Conservation (phyloP, 192 early-diverging fungal genomes). For the Coemansia sp. region DNA sequence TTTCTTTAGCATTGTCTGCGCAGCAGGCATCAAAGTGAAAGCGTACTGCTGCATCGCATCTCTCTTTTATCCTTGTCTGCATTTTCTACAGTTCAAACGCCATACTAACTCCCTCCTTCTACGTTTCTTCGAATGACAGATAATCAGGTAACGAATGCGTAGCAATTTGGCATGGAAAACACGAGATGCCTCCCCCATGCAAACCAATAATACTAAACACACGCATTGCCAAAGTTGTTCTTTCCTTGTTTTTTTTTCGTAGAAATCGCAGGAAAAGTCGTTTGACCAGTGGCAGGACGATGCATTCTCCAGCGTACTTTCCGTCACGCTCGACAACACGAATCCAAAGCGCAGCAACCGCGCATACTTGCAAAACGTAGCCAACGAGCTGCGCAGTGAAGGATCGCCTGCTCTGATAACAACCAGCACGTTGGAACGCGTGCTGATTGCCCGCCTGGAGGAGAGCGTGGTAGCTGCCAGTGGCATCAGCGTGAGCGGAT, state of each 20-base stretch:
- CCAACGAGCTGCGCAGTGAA: constrained; percentile 44
- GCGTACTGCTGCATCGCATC: background rate
- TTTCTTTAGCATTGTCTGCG: background rate
- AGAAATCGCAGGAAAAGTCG: constrained; percentile 38
- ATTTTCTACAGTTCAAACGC: background rate
- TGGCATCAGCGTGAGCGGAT: constrained; percentile 60
- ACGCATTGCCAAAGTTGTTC: too few relatives aligned
- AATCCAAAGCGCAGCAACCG: constrained; percentile 33
- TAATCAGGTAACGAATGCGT: background rate
- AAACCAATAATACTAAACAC: too few relatives aligned
- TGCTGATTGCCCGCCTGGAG: constrained; percentile 70
- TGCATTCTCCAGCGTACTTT: constrained; percentile 72
- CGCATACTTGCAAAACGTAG: constrained; percentile 20
- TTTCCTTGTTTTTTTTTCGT: constrained; percentile 5
- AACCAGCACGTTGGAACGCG: constrained; percentile 61
- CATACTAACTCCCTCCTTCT: too few relatives aligned
- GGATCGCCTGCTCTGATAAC: constrained; percentile 40
- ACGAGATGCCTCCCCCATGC: too few relatives aligned
- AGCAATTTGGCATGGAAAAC: background rate
- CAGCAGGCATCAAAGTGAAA: background rate
- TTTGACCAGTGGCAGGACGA: constrained; percentile 78
- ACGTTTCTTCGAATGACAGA: background rate
- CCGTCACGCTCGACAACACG: constrained; percentile 68
- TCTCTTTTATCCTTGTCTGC: background rate
- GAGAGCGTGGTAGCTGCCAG: constrained; percentile 46